A percentile compares a stretch with the other conserved stretches of the same genome.
These are phyloP conservation scores for Phytopythium ostracodes DNA, from an alignment of 352 stramenopile genomes.

Conservation along the genomic window DNA sequence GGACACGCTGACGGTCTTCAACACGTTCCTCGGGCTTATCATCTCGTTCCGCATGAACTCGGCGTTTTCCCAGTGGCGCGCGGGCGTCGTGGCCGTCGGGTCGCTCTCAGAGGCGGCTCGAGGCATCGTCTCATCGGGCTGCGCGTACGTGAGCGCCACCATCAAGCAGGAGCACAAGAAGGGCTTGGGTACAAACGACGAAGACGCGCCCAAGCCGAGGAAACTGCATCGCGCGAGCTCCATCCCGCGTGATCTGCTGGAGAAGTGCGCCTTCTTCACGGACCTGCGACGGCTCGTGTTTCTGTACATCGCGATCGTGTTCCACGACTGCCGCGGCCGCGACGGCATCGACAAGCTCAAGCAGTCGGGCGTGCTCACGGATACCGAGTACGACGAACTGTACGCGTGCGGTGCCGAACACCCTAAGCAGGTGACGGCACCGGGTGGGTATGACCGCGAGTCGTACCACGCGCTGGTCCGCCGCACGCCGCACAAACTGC, in stretches of 20 bases:
- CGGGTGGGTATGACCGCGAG: slow-evolving; percentile 26
- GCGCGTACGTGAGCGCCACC: slow-evolving; percentile 56
- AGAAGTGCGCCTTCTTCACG: slow-evolving; percentile 78
- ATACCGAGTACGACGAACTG: slow-evolving; percentile 69
- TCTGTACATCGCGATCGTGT: slow-evolving; percentile 81
- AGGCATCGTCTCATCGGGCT: slow-evolving; percentile 68
- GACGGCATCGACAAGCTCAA: slow-evolving; percentile 69
- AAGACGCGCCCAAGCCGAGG: slow-evolving; percentile 6
- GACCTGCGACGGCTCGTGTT: slow-evolving; percentile 76
- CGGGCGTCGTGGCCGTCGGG: slow-evolving; percentile 59
- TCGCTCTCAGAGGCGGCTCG: slow-evolving; percentile 57
- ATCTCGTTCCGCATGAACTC: slow-evolving; percentile 83
- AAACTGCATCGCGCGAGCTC: background rate
- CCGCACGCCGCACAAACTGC: slow-evolving; percentile 64
- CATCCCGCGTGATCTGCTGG: slow-evolving; percentile 50
- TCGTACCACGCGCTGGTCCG: slow-evolving; percentile 58
- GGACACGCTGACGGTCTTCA: slow-evolving; percentile 82
- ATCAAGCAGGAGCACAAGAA: slow-evolving; percentile 18
- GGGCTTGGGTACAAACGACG: slow-evolving; percentile 5
- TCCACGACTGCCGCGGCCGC: slow-evolving; percentile 68
- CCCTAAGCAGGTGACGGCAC: slow-evolving; percentile 26
- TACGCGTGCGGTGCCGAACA: slow-evolving; percentile 65
- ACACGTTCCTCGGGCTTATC: slow-evolving; percentile 77
- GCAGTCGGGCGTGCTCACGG: slow-evolving; percentile 43
- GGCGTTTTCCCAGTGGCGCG: slow-evolving; percentile 73